Base-by-base conservation (phyloP, 768 basidiomycete genomes). In the Kwoniella mangroviensis region DNA sequence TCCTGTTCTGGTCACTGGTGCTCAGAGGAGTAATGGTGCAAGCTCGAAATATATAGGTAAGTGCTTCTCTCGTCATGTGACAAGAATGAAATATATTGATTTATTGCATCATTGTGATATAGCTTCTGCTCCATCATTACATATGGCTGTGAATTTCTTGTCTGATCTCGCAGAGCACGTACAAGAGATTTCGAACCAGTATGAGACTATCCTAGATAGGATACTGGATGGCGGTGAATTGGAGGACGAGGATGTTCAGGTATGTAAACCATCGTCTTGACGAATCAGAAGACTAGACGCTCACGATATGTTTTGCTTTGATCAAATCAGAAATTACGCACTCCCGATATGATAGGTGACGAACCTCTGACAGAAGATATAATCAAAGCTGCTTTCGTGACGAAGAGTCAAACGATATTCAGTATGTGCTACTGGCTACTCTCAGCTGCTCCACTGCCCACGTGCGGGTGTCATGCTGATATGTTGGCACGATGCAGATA, bases 1-100 rank as follows among this genome's bases (percentile, higher is more conserved):
- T 43, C 79, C 79, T 28, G 79, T 79, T n/a, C 69, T 81, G 7
- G 74, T 79, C 22, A 73, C 73, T 42, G 79, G 77, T n/a, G 60
- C 71, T 1, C 60, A 71, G 42, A 58, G 77, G 21, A 54, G 66
- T 40, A 49, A 66, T 45, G 73, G 69, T 17, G 42, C 40, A 12
- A 45, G 68, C 3, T 69, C 68, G 12, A 75, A 68, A 63, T 77
- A 75, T 55, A 71, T 75, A 51, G 58, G 72, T 73, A 40, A 52
- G 68, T 55, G 40, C 64, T 56, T 56, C 24, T 41, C 28, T 28
- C 21, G 24, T 24, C 57, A 59, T 19, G 24, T 63, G 34, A 55
- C 28, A 28, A 15, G 22, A 22, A 19, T 34, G 56, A 54, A 5
- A 17, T 15, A 49, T 17, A 17, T 13, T 13, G 12, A 19, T 19